Evolutionary conservation across 345 rosid genomes (phyloP).

Genomic region (Eucalyptus marginata): DNA sequence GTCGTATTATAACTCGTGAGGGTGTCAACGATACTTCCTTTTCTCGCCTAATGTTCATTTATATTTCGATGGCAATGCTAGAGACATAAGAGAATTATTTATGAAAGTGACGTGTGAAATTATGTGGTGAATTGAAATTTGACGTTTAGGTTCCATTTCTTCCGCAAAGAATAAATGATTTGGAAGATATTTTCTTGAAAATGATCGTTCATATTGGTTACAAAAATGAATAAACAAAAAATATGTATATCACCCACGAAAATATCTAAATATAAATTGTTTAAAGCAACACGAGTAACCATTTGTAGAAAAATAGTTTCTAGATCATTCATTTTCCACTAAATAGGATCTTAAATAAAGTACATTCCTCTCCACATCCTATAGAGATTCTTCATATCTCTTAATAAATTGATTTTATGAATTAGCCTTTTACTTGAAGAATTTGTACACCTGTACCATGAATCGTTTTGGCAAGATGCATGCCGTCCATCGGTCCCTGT

Average conservation of each 20-base stretch:
- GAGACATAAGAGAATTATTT: background rate
- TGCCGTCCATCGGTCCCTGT: background rate
- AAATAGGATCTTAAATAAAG: background rate
- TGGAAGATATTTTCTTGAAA: too few relatives aligned
- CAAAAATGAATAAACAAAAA: background rate
- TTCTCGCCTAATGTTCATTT: background rate
- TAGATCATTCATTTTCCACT: background rate
- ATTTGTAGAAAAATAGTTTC: background rate
- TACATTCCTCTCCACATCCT: background rate
- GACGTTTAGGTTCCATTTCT: background rate
- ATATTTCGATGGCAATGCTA: background rate
- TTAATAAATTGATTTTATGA: background rate
- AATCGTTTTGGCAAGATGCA: background rate
- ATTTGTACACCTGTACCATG: background rate
- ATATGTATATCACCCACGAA: background rate
- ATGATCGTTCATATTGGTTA: fast-evolving
- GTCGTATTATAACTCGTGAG: background rate
- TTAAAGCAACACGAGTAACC: background rate
- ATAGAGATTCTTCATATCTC: background rate
- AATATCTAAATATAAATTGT: background rate
- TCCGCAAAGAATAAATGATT: fast-evolving
- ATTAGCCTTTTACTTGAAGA: background rate
- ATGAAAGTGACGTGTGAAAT: background rate
- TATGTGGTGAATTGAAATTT: background rate
- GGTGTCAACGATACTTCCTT: background rate